These are phyloP conservation scores for Botryotinia convoluta DNA, from an alignment of 2,329 filamentous ascomycete species.

Conservation along the genomic window DNA sequence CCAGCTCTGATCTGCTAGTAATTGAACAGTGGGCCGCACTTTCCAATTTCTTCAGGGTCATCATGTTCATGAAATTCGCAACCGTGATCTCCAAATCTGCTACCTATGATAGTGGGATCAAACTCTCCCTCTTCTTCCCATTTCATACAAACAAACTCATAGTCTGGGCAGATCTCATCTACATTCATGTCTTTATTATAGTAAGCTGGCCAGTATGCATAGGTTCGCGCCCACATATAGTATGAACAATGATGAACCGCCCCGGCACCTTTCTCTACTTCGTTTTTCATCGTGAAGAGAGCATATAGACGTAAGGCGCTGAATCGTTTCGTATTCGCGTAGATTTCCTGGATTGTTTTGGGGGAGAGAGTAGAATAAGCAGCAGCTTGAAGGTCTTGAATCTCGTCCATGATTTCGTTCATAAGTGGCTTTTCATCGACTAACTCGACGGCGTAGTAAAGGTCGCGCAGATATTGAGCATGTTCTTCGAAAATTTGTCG, in stretches of 20 bases:
- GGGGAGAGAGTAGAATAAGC: neutral
- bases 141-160: neutral
- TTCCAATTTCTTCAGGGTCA: neutral
- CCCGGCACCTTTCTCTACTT: neutral
- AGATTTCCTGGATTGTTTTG: neutral
- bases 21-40: fast-evolving
- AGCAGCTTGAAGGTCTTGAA: neutral
- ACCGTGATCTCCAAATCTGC: neutral
- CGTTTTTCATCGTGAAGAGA: neutral
- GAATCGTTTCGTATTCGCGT: neutral
- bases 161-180: neutral
- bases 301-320: neutral
- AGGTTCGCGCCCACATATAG: neutral
- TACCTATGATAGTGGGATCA: neutral
- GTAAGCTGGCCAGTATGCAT: neutral
- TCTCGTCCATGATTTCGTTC: neutral
- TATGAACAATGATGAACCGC: fast-evolving
- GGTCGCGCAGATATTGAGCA: no score
- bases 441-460: neutral
- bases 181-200: neutral
- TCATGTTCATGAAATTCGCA: neutral
- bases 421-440: neutral
- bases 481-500: neutral
- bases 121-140: neutral
- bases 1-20: neutral